phyloP scores from a whole-genome alignment of 108 stramenopile species.

The Discostella pseudostelligera region DNA sequence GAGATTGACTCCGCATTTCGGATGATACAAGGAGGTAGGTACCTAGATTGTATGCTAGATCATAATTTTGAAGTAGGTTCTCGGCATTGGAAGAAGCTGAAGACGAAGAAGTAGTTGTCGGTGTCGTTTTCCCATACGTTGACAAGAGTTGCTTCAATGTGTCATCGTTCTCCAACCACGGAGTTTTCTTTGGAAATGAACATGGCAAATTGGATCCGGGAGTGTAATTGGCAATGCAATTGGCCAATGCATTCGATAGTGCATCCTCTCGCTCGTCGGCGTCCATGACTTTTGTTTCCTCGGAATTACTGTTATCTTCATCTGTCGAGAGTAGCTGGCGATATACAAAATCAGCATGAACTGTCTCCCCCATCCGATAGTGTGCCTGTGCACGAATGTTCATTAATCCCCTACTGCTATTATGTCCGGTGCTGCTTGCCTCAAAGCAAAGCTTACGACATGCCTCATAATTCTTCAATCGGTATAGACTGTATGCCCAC shows the following conservation, averaged over 20 bases:
- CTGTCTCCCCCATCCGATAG: slow-evolving; percentile 42
- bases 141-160: slow-evolving; percentile 9
- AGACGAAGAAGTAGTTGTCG: neutral
- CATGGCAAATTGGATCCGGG: slow-evolving; percentile 21
- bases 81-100: neutral
- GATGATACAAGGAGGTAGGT: slow-evolving; percentile 42
- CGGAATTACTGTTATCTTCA: neutral
- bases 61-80: slow-evolving; percentile 44
- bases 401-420: slow-evolving; percentile 25
- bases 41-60: slow-evolving; percentile 46
- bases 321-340: slow-evolving; percentile 8
- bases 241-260: slow-evolving; percentile 47
- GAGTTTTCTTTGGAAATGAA: neutral
- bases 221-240: slow-evolving; percentile 44
- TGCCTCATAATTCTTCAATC: slow-evolving; percentile 40
- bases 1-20: slow-evolving; percentile 20
- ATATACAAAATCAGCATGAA: slow-evolving; percentile 26
- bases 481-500: slow-evolving; percentile 41
- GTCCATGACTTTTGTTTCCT: slow-evolving; percentile 6
- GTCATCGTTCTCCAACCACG: slow-evolving; percentile 42
- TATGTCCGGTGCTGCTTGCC: neutral
- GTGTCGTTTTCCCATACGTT: slow-evolving; percentile 14
- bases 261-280: slow-evolving; percentile 45
- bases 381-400: slow-evolving; percentile 45
- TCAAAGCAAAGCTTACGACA: slow-evolving; percentile 33